Conservation (phyloP, 2,329 filamentous ascomycete genomes). For the Periconia macrospinosa region DNA sequence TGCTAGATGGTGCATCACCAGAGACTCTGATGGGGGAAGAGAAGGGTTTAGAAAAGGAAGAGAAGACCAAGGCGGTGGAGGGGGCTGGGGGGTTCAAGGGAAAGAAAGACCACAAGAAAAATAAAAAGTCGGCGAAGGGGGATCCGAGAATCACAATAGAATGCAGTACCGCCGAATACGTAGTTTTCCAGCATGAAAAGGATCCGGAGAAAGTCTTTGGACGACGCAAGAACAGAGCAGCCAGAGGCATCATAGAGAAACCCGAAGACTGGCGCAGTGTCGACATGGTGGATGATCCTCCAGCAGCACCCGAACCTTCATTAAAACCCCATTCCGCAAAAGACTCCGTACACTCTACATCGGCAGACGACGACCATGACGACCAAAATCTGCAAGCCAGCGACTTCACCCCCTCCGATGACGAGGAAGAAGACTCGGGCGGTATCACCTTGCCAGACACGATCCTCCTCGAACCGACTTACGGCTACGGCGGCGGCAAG, state of each 20-base stretch:
- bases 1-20: slow-evolving; percentile 39
- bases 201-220: slow-evolving; percentile 52
- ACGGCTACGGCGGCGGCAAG: slow-evolving; percentile 33
- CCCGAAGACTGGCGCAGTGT: slow-evolving; percentile 47
- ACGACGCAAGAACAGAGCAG: slow-evolving; percentile 50
- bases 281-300: slow-evolving; percentile 46
- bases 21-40: slow-evolving; percentile 14
- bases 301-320: neutral
- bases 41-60: slow-evolving; percentile 18
- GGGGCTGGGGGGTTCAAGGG: slow-evolving; percentile 3
- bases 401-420: neutral
- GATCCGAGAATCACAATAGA: slow-evolving; percentile 55
- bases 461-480: slow-evolving; percentile 1
- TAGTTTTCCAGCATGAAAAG: slow-evolving; percentile 52
- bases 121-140: slow-evolving; percentile 49
- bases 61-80: neutral
- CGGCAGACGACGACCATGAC: neutral
- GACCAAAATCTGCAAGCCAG: neutral
- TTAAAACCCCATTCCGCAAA: neutral
- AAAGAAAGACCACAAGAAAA: slow-evolving; percentile 11
- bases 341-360: neutral
- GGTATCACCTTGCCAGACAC: slow-evolving; percentile 16
- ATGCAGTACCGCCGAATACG: slow-evolving; percentile 54
- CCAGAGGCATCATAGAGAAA: slow-evolving; percentile 42
- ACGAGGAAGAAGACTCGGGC: slow-evolving; percentile 11